Base-by-base conservation (phyloP, 768 basidiomycete species). In the Steccherinum ochraceum region DNA sequence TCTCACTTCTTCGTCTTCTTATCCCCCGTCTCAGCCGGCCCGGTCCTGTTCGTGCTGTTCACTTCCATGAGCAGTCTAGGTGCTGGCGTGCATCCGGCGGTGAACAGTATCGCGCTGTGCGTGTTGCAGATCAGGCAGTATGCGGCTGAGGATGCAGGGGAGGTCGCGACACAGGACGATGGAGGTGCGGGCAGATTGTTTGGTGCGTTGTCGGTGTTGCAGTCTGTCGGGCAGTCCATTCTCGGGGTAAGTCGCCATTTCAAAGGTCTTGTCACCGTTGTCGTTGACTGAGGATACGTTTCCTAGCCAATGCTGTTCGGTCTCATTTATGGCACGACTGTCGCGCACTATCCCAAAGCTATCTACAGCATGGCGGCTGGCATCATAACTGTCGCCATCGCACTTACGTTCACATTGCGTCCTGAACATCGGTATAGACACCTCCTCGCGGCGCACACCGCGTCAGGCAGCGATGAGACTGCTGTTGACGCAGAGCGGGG, bases 41-140 rank as follows among this genome's bases (percentile, higher is more conserved):
- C 58, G 23, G 41, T 64, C 3, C 54, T 78, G 35, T 91, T 86
- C 57, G 69, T 81, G 11, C 77, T 68, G 0, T 70, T 82, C 24
- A 85, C 86, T 1, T 78, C 78, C 27, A 61, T 90, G 39, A 76
- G 80, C 4, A 78, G 79, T 18, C 76, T 86, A 40, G 84, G 84
- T 12, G 78, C 81, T 2, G 89, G 86, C 3, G 77, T 83, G 12
- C 76, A 78, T 49, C 87, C 89, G 5, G 76, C 84, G 0, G 63
- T 80, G 47, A 83, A 89, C 53, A 86, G 84, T n/a, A 71, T 91
- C 7, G 88, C 86, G 0, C 70, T 89, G 3, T 85, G 79, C 57
- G 72, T 86, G n/a, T 54, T 78, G n/a, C 71, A 74, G 52, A 59
- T 54, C 50, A n/a, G 21, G 41, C n/a, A n/a, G 7, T 18, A 43